A percentile compares a stretch with the other conserved stretches of the same genome.
Evolutionary conservation across 2,329 filamentous ascomycete genomes (phyloP).

Genomic region (Sclerotinia borealis): DNA sequence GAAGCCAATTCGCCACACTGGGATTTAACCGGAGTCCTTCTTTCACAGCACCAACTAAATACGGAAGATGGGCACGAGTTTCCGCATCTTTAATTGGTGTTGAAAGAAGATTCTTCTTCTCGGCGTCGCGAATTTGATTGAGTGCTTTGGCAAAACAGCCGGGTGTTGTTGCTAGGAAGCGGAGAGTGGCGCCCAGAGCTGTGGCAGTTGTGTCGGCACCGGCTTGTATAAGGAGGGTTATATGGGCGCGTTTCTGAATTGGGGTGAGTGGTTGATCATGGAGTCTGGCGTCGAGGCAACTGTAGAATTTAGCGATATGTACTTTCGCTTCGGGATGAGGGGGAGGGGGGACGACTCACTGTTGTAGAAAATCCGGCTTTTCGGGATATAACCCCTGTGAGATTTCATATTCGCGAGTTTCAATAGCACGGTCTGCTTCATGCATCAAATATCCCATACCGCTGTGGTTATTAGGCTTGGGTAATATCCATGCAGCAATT

Average conservation of each 20-base stretch:
- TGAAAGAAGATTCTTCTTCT: background rate
- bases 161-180: background rate
- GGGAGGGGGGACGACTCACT: background rate
- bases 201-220: slow-evolving; percentile 19
- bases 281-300: slow-evolving; percentile 3
- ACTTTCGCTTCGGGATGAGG: too few relatives aligned
- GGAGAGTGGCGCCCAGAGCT: slow-evolving; percentile 1
- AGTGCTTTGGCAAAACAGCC: background rate
- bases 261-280: slow-evolving; percentile 2
- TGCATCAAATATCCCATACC: background rate
- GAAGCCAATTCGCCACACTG: background rate
- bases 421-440: background rate
- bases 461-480: background rate
- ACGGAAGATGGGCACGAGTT: background rate
- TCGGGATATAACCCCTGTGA: background rate
- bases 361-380: background rate
- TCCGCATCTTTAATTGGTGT: background rate
- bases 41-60: background rate
- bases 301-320: background rate
- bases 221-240: slow-evolving; percentile 13
- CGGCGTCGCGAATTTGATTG: background rate
- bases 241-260: slow-evolving; percentile 8
- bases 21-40: background rate
- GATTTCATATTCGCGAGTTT: background rate
- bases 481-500: background rate